These are phyloP conservation scores for Trichoderma sp. DNA, from an alignment of 2,329 filamentous ascomycete genomes.

Conservation along the genomic window DNA sequence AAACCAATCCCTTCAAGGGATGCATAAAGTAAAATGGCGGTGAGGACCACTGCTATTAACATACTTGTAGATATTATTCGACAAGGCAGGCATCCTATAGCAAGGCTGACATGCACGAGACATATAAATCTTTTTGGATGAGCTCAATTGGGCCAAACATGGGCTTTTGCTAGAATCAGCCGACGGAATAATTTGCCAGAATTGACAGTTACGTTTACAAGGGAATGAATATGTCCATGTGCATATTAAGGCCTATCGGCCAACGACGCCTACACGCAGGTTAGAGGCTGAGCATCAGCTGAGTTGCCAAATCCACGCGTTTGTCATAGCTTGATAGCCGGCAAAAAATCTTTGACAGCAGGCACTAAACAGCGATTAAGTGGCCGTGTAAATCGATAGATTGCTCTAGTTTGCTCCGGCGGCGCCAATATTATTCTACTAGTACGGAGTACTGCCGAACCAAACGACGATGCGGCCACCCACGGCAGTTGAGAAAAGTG, in stretches of 20 bases:
- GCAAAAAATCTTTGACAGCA: background rate
- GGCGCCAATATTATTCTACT: background rate
- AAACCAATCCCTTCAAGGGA: background rate
- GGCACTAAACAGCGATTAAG: background rate
- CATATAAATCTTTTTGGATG: background rate
- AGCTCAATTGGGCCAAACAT: background rate
- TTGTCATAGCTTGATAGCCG: background rate
- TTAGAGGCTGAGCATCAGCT: background rate
- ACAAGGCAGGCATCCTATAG: background rate
- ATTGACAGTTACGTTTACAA: background rate
- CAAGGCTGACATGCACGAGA: background rate
- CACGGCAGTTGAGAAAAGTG: background rate
- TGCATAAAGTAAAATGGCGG: background rate
- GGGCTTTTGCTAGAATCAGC: background rate
- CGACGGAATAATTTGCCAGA: background rate
- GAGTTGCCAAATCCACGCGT: background rate
- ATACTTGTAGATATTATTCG: background rate
- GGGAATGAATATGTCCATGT: background rate
- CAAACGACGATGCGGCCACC: background rate
- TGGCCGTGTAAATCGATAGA: background rate
- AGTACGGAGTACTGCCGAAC: background rate
- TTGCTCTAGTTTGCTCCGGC: background rate
- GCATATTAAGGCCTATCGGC: background rate
- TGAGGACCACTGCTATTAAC: background rate
- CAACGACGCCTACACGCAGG: background rate